phyloP scores from a whole-genome alignment of 179 eudicot species.

The Silene coronaria region DNA sequence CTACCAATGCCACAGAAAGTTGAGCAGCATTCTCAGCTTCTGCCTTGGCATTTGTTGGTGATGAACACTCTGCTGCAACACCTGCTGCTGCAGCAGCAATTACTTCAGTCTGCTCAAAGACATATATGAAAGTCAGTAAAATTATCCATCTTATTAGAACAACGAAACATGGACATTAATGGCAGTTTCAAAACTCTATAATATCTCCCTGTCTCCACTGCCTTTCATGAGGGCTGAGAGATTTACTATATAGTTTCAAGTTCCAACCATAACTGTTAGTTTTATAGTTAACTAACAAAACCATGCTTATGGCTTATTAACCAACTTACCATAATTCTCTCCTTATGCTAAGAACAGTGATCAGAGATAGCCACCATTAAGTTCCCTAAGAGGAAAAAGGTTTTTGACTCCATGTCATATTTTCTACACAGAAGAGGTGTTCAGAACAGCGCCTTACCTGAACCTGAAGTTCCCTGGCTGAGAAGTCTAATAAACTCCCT shows the following conservation, averaged over 20 bases:
- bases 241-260: background rate
- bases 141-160: no score
- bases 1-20: conserved; percentile 94
- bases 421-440: conserved; percentile 7
- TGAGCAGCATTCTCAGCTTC: conserved; percentile 97
- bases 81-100: conserved; percentile 99
- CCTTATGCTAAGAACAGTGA: background rate
- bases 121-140: conserved; percentile 12
- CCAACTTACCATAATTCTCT: no score
- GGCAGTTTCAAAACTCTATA: background rate
- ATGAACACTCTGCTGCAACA: conserved; percentile 79
- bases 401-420: background rate
- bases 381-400: background rate
- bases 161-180: conserved; percentile 7
- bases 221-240: background rate
- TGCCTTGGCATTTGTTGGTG: conserved; percentile 77
- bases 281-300: background rate
- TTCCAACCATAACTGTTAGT: background rate
- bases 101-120: conserved; percentile 76
- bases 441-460: conserved; percentile 50
- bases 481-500: conserved; percentile 86
- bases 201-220: background rate
- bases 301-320: background rate
- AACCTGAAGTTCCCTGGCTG: conserved; percentile 92
- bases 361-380: background rate